These are phyloP conservation scores for Bacidia gigantensis DNA, from an alignment of 495 filamentous ascomycete species.

Conservation along the genomic window DNA sequence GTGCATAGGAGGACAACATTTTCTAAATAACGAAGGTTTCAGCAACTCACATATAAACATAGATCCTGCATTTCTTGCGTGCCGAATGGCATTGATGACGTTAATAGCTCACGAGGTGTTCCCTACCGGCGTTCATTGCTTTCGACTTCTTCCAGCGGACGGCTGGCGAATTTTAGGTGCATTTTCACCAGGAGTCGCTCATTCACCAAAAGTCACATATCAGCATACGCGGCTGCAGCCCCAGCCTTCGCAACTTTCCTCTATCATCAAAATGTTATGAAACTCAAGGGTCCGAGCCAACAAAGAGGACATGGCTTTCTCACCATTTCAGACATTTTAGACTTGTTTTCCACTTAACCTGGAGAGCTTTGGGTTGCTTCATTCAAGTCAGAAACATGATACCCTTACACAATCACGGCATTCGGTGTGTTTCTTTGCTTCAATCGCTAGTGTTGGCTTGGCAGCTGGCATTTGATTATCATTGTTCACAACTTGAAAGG, in stretches of 20 bases:
- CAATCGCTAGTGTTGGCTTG: not conserved
- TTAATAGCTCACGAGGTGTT: not conserved
- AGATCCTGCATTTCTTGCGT: not conserved
- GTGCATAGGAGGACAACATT: not conserved
- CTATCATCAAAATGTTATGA: not conserved
- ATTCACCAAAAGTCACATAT: no score
- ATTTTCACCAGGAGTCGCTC: no score
- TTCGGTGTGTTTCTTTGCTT: slow-evolving; percentile 2
- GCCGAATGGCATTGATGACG: not conserved
- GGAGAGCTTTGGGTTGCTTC: not conserved
- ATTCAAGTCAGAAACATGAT: slow-evolving; percentile 12
- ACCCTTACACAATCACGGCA: slow-evolving; percentile 9
- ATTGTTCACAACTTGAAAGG: not conserved
- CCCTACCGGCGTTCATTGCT: not conserved
- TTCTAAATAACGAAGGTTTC: not conserved
- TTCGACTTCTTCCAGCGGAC: not conserved
- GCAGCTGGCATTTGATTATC: not conserved
- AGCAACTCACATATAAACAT: not conserved
- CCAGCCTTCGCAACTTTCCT: not conserved
- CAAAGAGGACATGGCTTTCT: slow-evolving; percentile 1
- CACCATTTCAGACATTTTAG: not conserved
- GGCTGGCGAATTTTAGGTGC: not conserved
- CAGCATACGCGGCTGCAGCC: not conserved
- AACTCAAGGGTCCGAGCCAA: no score
- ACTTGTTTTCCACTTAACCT: not conserved